Evolutionary conservation across 805 yeast genomes (phyloP), one percentile per base, ranked within the genome.

Genomic region (Cyberlindnera lachancei): DNA sequence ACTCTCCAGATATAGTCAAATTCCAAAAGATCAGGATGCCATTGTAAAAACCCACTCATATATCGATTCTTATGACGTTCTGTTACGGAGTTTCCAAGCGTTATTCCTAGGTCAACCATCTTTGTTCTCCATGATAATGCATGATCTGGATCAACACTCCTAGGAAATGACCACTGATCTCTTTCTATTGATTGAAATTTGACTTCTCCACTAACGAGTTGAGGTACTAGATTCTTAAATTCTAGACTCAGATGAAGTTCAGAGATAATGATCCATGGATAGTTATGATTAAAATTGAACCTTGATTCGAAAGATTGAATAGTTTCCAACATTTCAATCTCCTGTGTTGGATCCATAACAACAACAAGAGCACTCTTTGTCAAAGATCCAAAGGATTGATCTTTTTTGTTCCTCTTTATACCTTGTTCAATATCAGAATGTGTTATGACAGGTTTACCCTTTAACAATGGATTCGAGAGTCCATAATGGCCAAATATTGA

Each of bases 221-320:
- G 59, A 4, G 61, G 34, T 2, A 77, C 65, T 18, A 57, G 48
- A 6, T 48, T 45, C 30, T 58, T 65, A 51, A 82, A 81, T 34
- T 68, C 68, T 1, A 60, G 63, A 22, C 63, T 51, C 46, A 83
- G 79, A 4, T 69, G 72, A 33, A 60, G 66, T 46, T 82, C 83
- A 50, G 79, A 80, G 29, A 82, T 53, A 42, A 83, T 80, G 3
- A 79, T 76, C 84, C 86, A 82, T 53, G 80, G 87, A 49, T 82
- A 81, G 45, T 75, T 68, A 50, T 56, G 76, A 24, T 60, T 56
- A 19, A 48, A 15, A 52, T 82, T 82, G 60, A 80, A 82, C 25
- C 86, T 58, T 42, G 68, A 74, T 46, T 80, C 81, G 27, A 75
- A 69, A 35, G 66, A 64, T 42, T 71, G 68, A 28, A 81, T 68